Conservation (phyloP, 2,329 filamentous ascomycete species). For the Penicillium sp. region DNA sequence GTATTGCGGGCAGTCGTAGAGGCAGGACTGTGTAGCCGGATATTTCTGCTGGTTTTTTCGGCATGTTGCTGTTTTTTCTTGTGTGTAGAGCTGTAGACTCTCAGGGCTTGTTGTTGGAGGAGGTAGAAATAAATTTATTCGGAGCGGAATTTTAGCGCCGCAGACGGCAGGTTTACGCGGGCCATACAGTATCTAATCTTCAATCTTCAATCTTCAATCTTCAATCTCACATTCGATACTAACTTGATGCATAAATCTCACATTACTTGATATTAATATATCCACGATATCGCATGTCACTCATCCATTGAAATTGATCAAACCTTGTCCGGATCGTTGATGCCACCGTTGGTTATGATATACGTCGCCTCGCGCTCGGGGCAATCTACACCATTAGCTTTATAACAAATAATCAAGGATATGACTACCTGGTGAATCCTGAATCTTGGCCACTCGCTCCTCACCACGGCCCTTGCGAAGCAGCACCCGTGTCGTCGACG, state of each 20-base stretch:
- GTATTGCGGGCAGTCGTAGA: slow-evolving; percentile 59
- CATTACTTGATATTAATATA: neutral
- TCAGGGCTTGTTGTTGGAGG: neutral
- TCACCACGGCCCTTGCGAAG: slow-evolving; percentile 66
- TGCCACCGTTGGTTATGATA: slow-evolving; percentile 65
- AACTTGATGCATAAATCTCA: neutral
- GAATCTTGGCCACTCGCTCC: slow-evolving; percentile 66
- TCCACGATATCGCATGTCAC: neutral
- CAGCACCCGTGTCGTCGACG: slow-evolving; percentile 62
- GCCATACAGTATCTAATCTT: too few species aligned
- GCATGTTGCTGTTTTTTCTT: slow-evolving; percentile 27
- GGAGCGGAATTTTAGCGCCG: slow-evolving; percentile 1
- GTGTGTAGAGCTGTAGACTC: neutral
- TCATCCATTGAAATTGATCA: slow-evolving; percentile 25
- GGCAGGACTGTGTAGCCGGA: slow-evolving; percentile 67
- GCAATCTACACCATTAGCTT: slow-evolving; percentile 48
- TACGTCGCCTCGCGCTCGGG: slow-evolving; percentile 67
- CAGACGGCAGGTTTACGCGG: slow-evolving; percentile 5
- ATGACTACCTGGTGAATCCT: slow-evolving; percentile 60
- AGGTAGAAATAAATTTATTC: slow-evolving; percentile 10
- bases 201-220: too few species aligned
- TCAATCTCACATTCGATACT: neutral
- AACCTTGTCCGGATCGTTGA: slow-evolving; percentile 63
- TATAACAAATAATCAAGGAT: neutral
- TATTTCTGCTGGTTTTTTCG: slow-evolving; percentile 35